Evolutionary conservation across 495 filamentous ascomycete genomes (phyloP).

Genomic region (Penicillium coprophilum): DNA sequence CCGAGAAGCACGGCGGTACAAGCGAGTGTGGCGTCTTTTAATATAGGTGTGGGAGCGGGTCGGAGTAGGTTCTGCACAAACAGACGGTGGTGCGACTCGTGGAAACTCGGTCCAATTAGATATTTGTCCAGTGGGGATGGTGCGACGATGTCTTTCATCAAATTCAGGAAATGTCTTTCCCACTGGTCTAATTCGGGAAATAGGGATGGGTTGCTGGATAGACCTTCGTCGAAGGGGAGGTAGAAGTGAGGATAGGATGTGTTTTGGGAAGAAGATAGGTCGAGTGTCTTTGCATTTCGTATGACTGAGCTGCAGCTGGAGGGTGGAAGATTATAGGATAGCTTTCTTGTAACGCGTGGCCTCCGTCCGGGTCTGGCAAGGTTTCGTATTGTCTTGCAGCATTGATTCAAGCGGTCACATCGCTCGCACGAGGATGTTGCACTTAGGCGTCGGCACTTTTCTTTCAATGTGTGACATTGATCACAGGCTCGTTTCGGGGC

Average conservation of each 20-base stretch:
- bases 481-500: neutral
- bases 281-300: neutral
- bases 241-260: neutral
- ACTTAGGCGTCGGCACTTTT: neutral
- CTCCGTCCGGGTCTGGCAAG: constrained; percentile 14
- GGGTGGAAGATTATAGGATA: constrained; percentile 17
- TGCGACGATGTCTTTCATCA: constrained; percentile 18
- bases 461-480: neutral
- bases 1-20: constrained; percentile 22
- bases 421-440: constrained; percentile 16
- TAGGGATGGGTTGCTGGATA: constrained; percentile 13
- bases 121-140: constrained; percentile 23
- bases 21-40: constrained; percentile 20
- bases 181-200: constrained; percentile 17
- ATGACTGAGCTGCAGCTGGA: neutral
- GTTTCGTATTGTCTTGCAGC: constrained; percentile 10
- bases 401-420: constrained; percentile 13
- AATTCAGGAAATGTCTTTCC: constrained; percentile 22
- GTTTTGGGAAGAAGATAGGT: neutral
- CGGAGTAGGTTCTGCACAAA: constrained; percentile 18
- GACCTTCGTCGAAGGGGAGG: constrained; percentile 2
- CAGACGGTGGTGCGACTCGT: constrained; percentile 16
- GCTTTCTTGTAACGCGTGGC: constrained; percentile 3
- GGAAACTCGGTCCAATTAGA: constrained; percentile 19
- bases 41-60: constrained; percentile 3